Base-by-base conservation (phyloP, 1,284 basidiomycete species). In the Ustanciosporium gigantosporum region DNA sequence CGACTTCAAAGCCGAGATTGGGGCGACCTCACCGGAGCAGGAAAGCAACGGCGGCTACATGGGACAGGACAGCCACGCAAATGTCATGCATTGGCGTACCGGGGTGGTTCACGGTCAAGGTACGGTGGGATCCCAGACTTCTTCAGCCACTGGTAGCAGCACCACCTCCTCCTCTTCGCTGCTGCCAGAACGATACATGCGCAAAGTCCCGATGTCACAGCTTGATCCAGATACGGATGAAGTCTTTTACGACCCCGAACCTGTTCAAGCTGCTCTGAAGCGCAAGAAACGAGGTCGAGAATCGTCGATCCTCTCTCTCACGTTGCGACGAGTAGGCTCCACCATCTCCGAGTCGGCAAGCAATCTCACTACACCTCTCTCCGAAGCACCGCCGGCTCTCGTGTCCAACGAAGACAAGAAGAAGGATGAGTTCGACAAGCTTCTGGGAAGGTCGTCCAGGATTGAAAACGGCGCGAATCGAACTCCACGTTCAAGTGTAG, bases 211-310 rank as follows among this genome's bases (percentile, higher is more conserved):
- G 2, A 11, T 49, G 3, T 41, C 47, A 2, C 57, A 55, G 25
- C 59, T 71, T 4, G 70, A 73, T 35, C 70, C 70, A 14, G 70
- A 73, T 22, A 45, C 23, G 11, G 70, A 73, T 39, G 66, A 68
- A 23, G 55, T 66, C 15, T 70, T 68, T 42, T 70, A 52, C 39
- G 50, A 66, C 27, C 61, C 70, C 5, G 69, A 73, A 41, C 69
- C 62, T 3, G 60, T 71, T 7, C 49, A 34, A 9, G 51, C 53
- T 5, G 41, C 53, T 16, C 50, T 72, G 39, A 74, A 74, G 55
- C 42, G 70, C 23, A 73, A 73, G 52, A 68, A 64, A 43, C 53
- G 67, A 3, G 65, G 46, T 15, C 46, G 61, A 24, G 71, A 74
- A 20, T 43, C 60, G 25, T 71, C 69, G 5, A 70, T 72, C 25